Conservation (phyloP, 2,329 filamentous ascomycete genomes). For the Aspergillus texensis region DNA sequence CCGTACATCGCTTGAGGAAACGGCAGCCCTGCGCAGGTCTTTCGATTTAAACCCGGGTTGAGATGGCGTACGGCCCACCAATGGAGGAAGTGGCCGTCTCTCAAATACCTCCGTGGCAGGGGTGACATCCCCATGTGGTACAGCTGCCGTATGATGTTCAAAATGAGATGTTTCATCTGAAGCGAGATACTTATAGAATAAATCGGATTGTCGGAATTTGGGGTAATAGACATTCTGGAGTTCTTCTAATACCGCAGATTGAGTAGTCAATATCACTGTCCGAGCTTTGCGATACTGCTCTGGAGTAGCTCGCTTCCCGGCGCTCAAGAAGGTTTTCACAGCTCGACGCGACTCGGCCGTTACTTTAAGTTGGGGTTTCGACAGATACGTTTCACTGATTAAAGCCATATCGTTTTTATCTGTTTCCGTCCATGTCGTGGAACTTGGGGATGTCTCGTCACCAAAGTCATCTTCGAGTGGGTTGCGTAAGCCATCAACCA, state of each 20-base stretch:
- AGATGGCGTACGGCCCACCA: conserved; percentile 52
- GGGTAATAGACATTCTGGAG: conserved; percentile 81
- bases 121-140: conserved; percentile 21
- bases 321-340: conserved; percentile 76
- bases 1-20: conserved; percentile 64
- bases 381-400: conserved; percentile 87
- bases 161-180: conserved; percentile 67
- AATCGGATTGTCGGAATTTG: conserved; percentile 85
- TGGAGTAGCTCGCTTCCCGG: conserved; percentile 74
- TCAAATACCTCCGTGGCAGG: conserved; percentile 34
- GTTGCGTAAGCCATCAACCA: conserved; percentile 94
- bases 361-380: conserved; percentile 78
- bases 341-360: conserved; percentile 67
- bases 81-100: conserved; percentile 44
- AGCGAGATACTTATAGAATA: conserved; percentile 95
- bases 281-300: conserved; percentile 82
- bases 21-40: conserved; percentile 62
- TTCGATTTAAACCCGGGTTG: conserved; percentile 47
- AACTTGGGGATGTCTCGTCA: conserved; percentile 65
- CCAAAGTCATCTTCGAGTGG: conserved; percentile 85
- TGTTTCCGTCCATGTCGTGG: conserved; percentile 75
- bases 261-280: conserved; percentile 76
- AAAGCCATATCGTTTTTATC: conserved; percentile 87
- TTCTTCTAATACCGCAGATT: conserved; percentile 79
- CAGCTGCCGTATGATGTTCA: conserved; percentile 21